Conservation (phyloP, 176 grass and related monocot genomes). For the Puya raimondii region DNA sequence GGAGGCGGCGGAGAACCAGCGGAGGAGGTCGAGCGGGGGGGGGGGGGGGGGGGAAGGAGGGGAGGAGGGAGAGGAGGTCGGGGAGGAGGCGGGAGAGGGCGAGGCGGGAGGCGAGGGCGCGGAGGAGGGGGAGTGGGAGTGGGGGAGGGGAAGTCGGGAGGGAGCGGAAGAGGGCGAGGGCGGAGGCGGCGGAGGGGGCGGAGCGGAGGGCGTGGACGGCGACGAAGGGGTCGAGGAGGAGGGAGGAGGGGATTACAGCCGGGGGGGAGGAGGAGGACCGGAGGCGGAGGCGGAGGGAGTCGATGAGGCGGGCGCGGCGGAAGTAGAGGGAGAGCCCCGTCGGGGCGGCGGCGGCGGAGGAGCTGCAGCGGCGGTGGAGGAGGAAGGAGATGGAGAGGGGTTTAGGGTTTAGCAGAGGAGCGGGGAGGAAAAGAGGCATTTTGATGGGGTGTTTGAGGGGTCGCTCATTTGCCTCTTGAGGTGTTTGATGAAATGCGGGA, state of each 20-base stretch:
- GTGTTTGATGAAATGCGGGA: not conserved
- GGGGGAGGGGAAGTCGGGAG: constrained; percentile 17
- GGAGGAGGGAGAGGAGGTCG: constrained; percentile 30
- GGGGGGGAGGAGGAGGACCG: not conserved
- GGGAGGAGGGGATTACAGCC: constrained; percentile 11
- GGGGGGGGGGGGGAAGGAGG: constrained; percentile 34
- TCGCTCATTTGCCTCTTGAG: not conserved
- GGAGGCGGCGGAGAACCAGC: constrained; percentile 37
- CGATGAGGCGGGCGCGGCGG: constrained; percentile 49
- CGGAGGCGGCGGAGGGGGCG: constrained; percentile 17
- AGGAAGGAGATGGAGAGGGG: not conserved
- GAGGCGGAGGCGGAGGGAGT: constrained; percentile 30
- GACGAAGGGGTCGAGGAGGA: constrained; percentile 37
- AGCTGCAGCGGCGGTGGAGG: not conserved
- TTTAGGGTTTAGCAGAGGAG: not conserved
- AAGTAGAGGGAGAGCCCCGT: constrained; percentile 44
- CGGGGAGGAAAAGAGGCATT: not conserved
- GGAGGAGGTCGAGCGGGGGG: constrained; percentile 37
- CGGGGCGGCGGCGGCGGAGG: constrained; percentile 1
- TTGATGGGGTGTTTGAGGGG: not conserved
- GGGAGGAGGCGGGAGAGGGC: constrained; percentile 22
- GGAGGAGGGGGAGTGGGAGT: not conserved
- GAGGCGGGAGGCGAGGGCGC: constrained; percentile 36
- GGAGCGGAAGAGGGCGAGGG: constrained; percentile 22
- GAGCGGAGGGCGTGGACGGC: constrained; percentile 29